phyloP scores from a whole-genome alignment of 2,329 filamentous ascomycete species.

The Tolypocladium album region DNA sequence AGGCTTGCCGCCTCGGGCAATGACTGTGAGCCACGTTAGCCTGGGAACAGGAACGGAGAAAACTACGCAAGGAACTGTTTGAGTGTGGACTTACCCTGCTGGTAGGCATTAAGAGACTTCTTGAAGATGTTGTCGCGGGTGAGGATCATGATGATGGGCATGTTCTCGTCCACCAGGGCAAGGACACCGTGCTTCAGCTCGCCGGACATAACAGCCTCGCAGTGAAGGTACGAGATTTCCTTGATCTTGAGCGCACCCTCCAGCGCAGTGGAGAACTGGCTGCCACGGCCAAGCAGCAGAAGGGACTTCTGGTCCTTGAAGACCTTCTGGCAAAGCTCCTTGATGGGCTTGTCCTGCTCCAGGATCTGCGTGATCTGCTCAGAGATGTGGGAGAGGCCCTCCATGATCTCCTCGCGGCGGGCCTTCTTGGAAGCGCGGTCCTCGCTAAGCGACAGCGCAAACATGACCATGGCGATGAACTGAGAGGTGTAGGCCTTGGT shows the following conservation, averaged over 20 bases:
- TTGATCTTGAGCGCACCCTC: constrained; percentile 99
- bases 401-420: constrained; percentile 91
- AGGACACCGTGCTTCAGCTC: constrained; percentile 98
- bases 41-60: not conserved
- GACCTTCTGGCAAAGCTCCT: constrained; percentile 80
- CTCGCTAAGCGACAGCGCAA: constrained; percentile 89
- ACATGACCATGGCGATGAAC: constrained; percentile 99
- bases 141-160: constrained; percentile 99
- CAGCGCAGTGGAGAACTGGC: constrained; percentile 92
- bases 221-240: constrained; percentile 99
- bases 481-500: constrained; percentile 99
- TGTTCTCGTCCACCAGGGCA: constrained; percentile 93
- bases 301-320: constrained; percentile 98
- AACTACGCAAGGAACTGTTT: not conserved
- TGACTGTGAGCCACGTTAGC: constrained; percentile 46
- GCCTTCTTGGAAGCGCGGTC: constrained; percentile 91
- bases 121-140: constrained; percentile 93
- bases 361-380: constrained; percentile 87
- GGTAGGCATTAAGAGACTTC: constrained; percentile 99
- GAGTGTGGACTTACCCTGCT: constrained; percentile 58
- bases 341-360: constrained; percentile 85
- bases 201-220: constrained; percentile 99
- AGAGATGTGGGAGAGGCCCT: constrained; percentile 78
- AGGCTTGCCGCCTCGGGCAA: constrained; percentile 88
- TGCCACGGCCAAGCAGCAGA: constrained; percentile 84